These are phyloP conservation scores for Phytopythium oedochilum DNA, from an alignment of 352 stramenopile genomes.

Conservation along the genomic window DNA sequence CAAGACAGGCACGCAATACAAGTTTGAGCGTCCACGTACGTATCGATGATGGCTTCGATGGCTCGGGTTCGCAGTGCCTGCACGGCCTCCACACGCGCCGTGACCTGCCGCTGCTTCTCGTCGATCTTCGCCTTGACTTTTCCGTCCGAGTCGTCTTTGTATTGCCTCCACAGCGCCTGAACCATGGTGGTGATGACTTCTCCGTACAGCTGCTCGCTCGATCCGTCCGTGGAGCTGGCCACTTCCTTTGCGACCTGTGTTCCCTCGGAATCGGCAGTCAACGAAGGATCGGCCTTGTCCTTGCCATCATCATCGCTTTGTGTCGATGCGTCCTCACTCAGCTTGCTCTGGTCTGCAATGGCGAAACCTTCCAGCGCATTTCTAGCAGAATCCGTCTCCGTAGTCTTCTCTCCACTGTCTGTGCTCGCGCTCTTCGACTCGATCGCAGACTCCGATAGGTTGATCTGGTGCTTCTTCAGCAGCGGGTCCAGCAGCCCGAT, in stretches of 20 bases:
- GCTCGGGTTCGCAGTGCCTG: slow-evolving; percentile 53
- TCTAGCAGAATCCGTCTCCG: not conserved
- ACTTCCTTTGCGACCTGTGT: not conserved
- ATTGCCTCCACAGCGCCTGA: slow-evolving; percentile 56
- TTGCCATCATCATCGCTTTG: slow-evolving; percentile 7
- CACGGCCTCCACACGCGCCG: slow-evolving; percentile 45
- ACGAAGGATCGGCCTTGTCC: slow-evolving; percentile 5
- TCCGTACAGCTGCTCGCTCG: slow-evolving; percentile 48
- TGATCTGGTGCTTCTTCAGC: slow-evolving; percentile 62
- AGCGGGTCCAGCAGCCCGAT: slow-evolving; percentile 70
- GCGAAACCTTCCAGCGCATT: slow-evolving; percentile 1
- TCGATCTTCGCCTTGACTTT: slow-evolving; percentile 67
- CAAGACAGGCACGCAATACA: not conserved
- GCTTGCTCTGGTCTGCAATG: slow-evolving; percentile 1
- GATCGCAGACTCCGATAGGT: slow-evolving; percentile 17
- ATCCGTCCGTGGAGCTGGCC: not conserved
- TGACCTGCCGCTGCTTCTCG: slow-evolving; percentile 78
- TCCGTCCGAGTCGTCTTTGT: slow-evolving; percentile 45
- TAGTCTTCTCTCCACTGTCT: not conserved
- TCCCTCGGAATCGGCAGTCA: not conserved
- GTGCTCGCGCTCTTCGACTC: not conserved
- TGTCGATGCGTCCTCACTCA: not conserved
- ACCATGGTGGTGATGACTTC: slow-evolving; percentile 67
- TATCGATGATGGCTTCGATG: slow-evolving; percentile 52
- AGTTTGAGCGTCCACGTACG: slow-evolving; percentile 30